Percentiles rank a stretch among this genome's conserved stretches.
Conservation (phyloP, 208 protist species). For the Blastocrithidia nonstop region DNA sequence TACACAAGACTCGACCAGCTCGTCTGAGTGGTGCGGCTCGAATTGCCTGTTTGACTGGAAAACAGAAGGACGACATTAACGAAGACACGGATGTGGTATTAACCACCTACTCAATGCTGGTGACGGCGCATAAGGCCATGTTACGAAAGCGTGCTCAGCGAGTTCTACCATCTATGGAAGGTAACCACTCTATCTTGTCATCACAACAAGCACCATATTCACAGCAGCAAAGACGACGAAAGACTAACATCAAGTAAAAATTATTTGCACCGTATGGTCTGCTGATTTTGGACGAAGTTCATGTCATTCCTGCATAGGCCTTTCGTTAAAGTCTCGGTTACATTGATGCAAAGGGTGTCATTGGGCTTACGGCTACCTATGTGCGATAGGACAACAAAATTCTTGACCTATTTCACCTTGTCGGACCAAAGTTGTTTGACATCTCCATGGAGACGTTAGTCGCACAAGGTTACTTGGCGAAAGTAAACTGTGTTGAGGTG, state of each 20-base stretch:
- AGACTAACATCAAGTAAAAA: constrained; percentile 58
- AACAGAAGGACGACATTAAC: constrained; percentile 82
- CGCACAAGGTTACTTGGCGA: constrained; percentile 90
- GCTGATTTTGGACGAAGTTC: constrained; percentile 90
- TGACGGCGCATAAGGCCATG: constrained; percentile 47
- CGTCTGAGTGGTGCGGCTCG: constrained; percentile 25
- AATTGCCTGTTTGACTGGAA: constrained; percentile 86
- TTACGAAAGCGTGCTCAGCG: constrained; percentile 12
- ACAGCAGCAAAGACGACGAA: constrained; percentile 17
- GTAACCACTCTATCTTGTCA: constrained; percentile 5
- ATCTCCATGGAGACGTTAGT: constrained; percentile 98
- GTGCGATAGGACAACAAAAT: constrained; percentile 97
- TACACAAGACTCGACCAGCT: background rate
- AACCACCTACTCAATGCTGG: constrained; percentile 98
- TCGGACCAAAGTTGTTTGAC: constrained; percentile 99
- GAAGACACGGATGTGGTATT: constrained; percentile 88
- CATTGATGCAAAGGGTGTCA: constrained; percentile 90
- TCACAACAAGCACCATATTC: too few species aligned
- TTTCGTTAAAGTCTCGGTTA: constrained; percentile 90
- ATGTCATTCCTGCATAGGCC: constrained; percentile 93
- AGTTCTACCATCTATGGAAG: constrained; percentile 2
- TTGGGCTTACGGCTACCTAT: constrained; percentile 96
- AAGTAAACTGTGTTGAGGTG: constrained; percentile 96
- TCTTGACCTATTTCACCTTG: constrained; percentile 95
- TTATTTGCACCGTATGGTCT: constrained; percentile 69